phyloP scores from a whole-genome alignment of 2,329 filamentous ascomycete genomes.

The Trichoderma sp. region DNA sequence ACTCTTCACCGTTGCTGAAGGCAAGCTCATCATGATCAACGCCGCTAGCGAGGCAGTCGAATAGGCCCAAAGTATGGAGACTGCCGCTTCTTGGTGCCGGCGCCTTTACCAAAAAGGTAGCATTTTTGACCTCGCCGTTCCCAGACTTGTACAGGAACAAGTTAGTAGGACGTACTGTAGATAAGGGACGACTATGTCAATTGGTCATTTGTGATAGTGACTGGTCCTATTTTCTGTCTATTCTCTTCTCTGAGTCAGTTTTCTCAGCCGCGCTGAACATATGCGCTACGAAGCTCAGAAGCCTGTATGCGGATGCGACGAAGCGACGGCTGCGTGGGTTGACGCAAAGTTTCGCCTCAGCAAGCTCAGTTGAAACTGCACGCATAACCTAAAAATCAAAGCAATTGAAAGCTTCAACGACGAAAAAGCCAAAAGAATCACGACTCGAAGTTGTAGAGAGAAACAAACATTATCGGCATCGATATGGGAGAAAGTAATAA shows the following conservation, averaged over 20 bases:
- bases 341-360: neutral
- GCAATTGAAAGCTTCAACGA: neutral
- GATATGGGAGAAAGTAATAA: neutral
- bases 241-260: neutral
- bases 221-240: neutral
- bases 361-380: neutral
- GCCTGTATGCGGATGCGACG: slow-evolving; percentile 13
- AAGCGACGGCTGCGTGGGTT: slow-evolving; percentile 15
- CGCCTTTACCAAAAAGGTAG: neutral
- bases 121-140: neutral
- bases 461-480: neutral
- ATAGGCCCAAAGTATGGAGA: slow-evolving; percentile 2
- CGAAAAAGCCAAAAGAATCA: neutral
- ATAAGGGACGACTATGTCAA: neutral
- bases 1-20: neutral
- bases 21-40: neutral
- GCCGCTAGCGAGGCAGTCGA: neutral
- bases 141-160: neutral
- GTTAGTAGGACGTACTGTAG: no score
- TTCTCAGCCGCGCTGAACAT: neutral
- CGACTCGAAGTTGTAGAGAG: neutral
- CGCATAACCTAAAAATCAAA: neutral
- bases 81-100: neutral
- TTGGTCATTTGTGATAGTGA: neutral
- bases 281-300: neutral